Evolutionary conservation across 768 basidiomycete species (phyloP).

Genomic region (Rhizopogon vesiculosus): DNA sequence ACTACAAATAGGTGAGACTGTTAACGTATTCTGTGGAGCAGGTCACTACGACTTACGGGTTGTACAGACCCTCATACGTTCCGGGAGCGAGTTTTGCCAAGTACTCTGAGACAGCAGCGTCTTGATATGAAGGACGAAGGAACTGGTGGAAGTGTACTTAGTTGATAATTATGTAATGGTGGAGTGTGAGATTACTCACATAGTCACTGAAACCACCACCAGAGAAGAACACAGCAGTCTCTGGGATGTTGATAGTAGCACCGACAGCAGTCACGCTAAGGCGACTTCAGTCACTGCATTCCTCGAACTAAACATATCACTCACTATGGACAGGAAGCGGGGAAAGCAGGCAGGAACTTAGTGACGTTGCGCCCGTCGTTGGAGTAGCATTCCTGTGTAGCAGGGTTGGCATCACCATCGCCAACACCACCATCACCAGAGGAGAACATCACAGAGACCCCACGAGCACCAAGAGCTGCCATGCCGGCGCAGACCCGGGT

Average conservation of each 20-base stretch:
- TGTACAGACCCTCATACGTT: conserved; percentile 57
- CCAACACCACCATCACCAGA: conserved; percentile 75
- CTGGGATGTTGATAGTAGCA: conserved; percentile 56
- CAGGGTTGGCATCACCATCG: conserved; percentile 51
- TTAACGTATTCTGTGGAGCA: conserved; percentile 1
- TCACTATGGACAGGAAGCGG: conserved; percentile 56
- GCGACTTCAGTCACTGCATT: not conserved
- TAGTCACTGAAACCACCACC: conserved; percentile 75
- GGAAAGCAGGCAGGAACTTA: conserved; percentile 57
- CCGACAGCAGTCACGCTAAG: conserved; percentile 69
- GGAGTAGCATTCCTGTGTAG: conserved; percentile 48
- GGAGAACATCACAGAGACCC: conserved; percentile 61
- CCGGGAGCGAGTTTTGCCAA: conserved; percentile 41
- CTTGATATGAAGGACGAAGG: conserved; percentile 49
- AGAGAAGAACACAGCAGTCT: conserved; percentile 57
- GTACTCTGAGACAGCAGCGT: conserved; percentile 38
- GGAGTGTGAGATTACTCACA: conserved; percentile 25
- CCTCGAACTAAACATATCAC: conserved; percentile 2
- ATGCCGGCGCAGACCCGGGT: conserved; percentile 54
- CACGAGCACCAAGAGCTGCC: conserved; percentile 63
- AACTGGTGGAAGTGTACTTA: conserved; percentile 33
- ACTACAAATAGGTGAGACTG: conserved; percentile 22
- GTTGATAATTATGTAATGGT: conserved; percentile 1
- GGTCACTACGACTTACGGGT: conserved; percentile 38
- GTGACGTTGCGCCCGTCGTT: conserved; percentile 55